Evolutionary conservation across 805 yeast genomes (phyloP).

Genomic region (Vanderwaltozyma tropicalis): DNA sequence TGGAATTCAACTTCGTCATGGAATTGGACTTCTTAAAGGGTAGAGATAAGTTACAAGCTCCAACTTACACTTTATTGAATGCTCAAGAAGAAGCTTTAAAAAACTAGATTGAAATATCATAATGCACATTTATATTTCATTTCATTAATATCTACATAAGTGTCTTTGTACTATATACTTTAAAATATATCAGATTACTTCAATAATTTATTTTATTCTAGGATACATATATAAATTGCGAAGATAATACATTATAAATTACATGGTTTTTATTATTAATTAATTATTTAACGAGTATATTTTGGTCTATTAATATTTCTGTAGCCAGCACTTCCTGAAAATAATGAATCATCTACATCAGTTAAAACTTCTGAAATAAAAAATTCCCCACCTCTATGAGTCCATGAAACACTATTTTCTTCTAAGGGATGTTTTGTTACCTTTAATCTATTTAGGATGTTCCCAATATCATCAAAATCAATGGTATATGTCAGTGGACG

Average conservation of each 20-base stretch:
- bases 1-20: conserved; percentile 82
- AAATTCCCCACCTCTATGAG: conserved; percentile 63
- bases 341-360: conserved; percentile 27
- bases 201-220: too few relatives aligned
- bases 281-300: conserved; percentile 18
- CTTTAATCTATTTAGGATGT: conserved; percentile 52
- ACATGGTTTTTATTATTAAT: too few relatives aligned
- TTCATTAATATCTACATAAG: too few relatives aligned
- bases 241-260: too few relatives aligned
- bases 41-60: conserved; percentile 74
- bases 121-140: too few relatives aligned
- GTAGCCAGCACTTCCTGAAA: conserved; percentile 17
- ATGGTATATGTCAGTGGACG: conserved; percentile 66
- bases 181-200: not conserved
- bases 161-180: not conserved
- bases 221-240: not conserved
- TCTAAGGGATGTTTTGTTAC: conserved; percentile 57
- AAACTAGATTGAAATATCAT: conserved; percentile 5
- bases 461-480: conserved; percentile 39
- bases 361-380: conserved; percentile 60
- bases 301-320: conserved; percentile 15
- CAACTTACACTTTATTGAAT: conserved; percentile 77
- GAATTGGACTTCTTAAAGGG: conserved; percentile 94
- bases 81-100: conserved; percentile 58
- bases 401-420: conserved; percentile 79